phyloP scores from a whole-genome alignment of 495 filamentous ascomycete genomes.

The Xylaria flabelliformis region DNA sequence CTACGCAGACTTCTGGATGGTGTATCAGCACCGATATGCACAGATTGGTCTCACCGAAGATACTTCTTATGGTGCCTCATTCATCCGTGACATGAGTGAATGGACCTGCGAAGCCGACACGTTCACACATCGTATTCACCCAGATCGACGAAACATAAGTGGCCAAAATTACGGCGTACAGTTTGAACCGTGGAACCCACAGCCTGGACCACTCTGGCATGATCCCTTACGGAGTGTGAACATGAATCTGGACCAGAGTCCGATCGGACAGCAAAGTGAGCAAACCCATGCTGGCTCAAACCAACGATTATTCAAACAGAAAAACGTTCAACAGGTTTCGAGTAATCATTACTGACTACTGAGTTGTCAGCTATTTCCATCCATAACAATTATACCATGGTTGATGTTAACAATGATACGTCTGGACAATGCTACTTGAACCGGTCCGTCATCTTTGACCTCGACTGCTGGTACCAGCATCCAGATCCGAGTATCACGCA shows the following conservation, averaged over 20 bases:
- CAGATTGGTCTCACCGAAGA: constrained; percentile 12
- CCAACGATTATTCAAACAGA: not conserved
- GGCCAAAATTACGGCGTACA: not conserved
- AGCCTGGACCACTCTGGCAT: constrained; percentile 16
- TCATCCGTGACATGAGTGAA: not conserved
- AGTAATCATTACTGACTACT: not conserved
- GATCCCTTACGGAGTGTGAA: not conserved
- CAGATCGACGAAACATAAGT: not conserved
- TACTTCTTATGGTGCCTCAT: not conserved
- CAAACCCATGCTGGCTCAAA: not conserved
- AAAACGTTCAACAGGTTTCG: not conserved
- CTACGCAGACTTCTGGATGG: constrained; percentile 21
- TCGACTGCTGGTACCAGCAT: constrained; percentile 19
- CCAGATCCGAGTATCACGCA: not conserved
- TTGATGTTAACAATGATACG: not conserved
- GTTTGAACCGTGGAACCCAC: constrained; percentile 9
- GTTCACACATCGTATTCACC: constrained; percentile 9
- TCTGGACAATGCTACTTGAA: constrained; percentile 1
- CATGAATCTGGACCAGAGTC: not conserved
- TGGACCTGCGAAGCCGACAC: constrained; percentile 21
- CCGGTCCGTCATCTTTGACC: constrained; percentile 11
- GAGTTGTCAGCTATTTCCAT: not conserved
- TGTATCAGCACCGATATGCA: constrained; percentile 19
- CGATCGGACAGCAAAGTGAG: constrained; percentile 10
- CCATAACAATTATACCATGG: not conserved